Percentiles rank a stretch among this genome's conserved stretches.
phyloP scores from a whole-genome alignment of 257 asterid species.

The Lavandula angustifolia region DNA sequence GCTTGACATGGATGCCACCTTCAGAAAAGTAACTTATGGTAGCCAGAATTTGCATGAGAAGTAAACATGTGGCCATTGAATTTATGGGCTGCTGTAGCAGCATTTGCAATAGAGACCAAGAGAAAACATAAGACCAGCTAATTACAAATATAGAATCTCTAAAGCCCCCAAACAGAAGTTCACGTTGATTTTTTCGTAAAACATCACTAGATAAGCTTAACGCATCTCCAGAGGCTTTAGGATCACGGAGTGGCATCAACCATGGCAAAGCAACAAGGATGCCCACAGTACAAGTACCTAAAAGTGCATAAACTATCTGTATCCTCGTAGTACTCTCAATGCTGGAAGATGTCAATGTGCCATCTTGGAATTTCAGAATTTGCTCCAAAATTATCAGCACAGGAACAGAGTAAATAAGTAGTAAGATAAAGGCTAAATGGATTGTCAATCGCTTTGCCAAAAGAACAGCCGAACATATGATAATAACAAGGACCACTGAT shows the following conservation, averaged over 20 bases:
- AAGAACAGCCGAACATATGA: conserved; percentile 41
- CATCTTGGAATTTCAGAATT: conserved; percentile 46
- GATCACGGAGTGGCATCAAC: conserved; percentile 51
- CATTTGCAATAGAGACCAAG: conserved; percentile 86
- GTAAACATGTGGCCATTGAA: conserved; percentile 58
- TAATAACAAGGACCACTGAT: conserved; percentile 51
- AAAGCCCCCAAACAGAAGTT: conserved; percentile 29
- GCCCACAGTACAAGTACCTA: conserved; percentile 52
- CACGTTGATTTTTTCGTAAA: conserved; percentile 23
- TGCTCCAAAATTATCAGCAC: conserved; percentile 51
- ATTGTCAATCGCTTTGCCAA: conserved; percentile 38
- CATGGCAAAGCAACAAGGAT: conserved; percentile 60
- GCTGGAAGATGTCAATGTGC: conserved; percentile 39
- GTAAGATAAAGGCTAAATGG: conserved; percentile 35
- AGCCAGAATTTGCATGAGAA: conserved; percentile 64
- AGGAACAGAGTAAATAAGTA: conserved; percentile 52
- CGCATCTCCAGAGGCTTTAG: conserved; percentile 18
- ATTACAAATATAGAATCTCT: conserved; percentile 49
- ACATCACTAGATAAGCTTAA: conserved; percentile 34
- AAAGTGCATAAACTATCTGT: conserved; percentile 58
- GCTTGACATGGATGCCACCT: conserved; percentile 43
- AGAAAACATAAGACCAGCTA: conserved; percentile 62
- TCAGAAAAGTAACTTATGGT: conserved; percentile 43
- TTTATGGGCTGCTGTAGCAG: conserved; percentile 84
- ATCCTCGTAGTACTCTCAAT: conserved; percentile 50